Conservation (phyloP, 345 rosid genomes). For the Eucalyptus sideroxylon region DNA sequence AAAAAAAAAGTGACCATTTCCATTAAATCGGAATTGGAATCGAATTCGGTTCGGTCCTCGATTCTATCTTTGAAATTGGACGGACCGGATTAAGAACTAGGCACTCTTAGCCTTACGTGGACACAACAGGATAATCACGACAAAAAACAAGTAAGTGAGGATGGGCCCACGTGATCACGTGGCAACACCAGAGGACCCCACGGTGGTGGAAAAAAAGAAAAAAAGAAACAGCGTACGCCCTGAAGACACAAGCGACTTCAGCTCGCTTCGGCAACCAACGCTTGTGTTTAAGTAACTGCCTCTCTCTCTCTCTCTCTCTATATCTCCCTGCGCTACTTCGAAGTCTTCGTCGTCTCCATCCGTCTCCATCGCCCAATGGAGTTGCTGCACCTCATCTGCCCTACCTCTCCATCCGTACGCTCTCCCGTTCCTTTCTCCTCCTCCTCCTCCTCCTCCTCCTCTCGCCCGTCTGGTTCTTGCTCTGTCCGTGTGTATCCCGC, state of each 20-base stretch:
- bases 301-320: neutral
- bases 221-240: neutral
- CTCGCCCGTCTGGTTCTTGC: neutral
- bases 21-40: too few species aligned
- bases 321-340: neutral
- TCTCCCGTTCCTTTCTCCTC: neutral
- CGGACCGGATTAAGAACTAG: too few species aligned
- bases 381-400: slow-evolving; percentile 18
- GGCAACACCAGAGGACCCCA: neutral
- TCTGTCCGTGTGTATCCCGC: neutral
- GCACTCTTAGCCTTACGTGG: neutral
- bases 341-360: neutral
- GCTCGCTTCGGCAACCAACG: neutral
- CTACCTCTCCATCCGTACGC: slow-evolving; percentile 34
- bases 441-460: neutral
- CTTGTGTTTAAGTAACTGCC: neutral
- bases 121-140: neutral
- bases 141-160: neutral
- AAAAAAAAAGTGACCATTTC: too few species aligned
- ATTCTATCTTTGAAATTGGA: too few species aligned
- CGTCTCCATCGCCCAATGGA: neutral
- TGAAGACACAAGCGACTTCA: neutral
- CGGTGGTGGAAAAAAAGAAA: neutral
- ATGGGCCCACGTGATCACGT: neutral
- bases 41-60: fast-evolving